These are phyloP conservation scores for Lanmaoa rubissima DNA, from an alignment of 768 basidiomycete genomes.

Conservation along the genomic window DNA sequence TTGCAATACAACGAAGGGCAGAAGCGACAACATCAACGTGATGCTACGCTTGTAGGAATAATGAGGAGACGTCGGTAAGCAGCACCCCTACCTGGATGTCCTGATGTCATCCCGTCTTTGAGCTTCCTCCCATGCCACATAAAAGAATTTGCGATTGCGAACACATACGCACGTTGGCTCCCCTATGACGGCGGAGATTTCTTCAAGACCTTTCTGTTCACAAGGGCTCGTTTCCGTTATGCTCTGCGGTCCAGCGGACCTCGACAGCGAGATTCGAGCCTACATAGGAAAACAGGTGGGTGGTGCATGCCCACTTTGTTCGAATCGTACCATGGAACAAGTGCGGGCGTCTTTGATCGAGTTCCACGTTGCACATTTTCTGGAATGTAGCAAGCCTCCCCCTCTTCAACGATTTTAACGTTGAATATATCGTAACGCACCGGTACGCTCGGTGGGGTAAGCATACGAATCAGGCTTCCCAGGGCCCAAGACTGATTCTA, in stretches of 20 bases:
- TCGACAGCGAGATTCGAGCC: conserved; percentile 15
- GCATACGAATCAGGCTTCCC: conserved; percentile 18
- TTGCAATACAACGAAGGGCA: conserved; percentile 21
- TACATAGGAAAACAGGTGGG: conserved; percentile 22
- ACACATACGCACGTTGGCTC: conserved; percentile 16
- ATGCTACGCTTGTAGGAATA: conserved; percentile 25
- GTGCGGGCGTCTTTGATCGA: conserved; percentile 17
- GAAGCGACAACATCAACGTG: conserved; percentile 30
- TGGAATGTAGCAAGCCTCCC: conserved; percentile 17
- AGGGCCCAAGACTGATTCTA: conserved; percentile 11
- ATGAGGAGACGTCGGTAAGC: conserved; percentile 24
- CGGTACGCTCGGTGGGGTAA: conserved; percentile 12
- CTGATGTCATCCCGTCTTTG: conserved; percentile 4
- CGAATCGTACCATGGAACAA: conserved; percentile 10
- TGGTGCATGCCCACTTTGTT: conserved; percentile 22
- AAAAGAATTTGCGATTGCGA: conserved; percentile 24
- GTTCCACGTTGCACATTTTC: conserved; percentile 27
- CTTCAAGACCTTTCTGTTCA: conserved; percentile 9
- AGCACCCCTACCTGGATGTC: conserved; percentile 15
- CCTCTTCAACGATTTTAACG: conserved; percentile 8
- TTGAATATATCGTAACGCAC: conserved; percentile 22
- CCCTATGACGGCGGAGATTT: conserved; percentile 27
- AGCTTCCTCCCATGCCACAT: conserved; percentile 19
- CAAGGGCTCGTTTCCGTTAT: conserved; percentile 15
- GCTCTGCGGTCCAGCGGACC: conserved; percentile 22